Base-by-base conservation (phyloP, 192 early-diverging fungal species). In the Linnemannia zychae region DNA sequence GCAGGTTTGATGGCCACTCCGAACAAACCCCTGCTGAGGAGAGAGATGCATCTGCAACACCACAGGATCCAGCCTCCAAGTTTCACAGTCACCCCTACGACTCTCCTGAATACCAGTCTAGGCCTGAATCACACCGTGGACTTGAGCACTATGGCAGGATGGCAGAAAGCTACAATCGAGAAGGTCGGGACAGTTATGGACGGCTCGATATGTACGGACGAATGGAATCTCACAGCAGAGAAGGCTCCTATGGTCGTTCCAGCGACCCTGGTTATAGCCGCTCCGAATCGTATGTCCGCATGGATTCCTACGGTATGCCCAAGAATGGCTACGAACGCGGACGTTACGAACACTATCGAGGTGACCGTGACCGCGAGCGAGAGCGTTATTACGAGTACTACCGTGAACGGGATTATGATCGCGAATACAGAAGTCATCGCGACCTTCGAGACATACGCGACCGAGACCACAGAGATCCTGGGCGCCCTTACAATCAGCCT, bases 351-450 rank as follows among this genome's bases (percentile, higher is more conserved):
- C 83, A 79, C n/a, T 85, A 85, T 46, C 22, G 75, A 17, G 72
- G 81, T 24, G 81, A 82, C 3, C 77, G 83, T 6, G 83, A 85
- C 50, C 73, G 83, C 15, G 77, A 85, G 11, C 74, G 78, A 1
- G 83, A 85, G 12, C 78, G 78, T 16, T 85, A 85, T 65, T 76
- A 79, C 44, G 83, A 85, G 47, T 79, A 79, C 50, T 79, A 85
- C 34, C 74, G 78, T 20, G 83, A 85, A 18, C 77, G 77, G 17
- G 83, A 85, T n/a, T 79, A 79, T 67, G 77, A 79, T 36, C 76
- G 77, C 1, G 82, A 84, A 9, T 78, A 76, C 65, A 71, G 82
- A 22, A 74, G 77, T 9, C 77, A 84, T 52, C 66, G 82, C 2
- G 82, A 84, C 16, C 67, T 40, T n/a, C 82, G 76, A 4, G 81